phyloP scores from a whole-genome alignment of 164 flowering plant species.

The Aristolochia contorta region DNA sequence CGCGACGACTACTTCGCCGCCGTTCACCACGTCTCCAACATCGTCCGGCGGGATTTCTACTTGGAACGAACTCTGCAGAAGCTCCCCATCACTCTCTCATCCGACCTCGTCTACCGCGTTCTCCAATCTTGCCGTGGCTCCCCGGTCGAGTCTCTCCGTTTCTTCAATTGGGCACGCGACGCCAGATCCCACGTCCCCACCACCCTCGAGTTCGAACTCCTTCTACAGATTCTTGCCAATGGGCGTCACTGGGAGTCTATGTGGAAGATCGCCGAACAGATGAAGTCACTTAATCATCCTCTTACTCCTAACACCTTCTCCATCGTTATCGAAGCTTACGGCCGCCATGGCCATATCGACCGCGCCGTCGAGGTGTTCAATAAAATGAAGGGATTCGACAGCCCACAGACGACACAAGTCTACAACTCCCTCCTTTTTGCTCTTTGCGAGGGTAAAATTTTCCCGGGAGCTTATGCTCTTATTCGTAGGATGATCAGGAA shows the following conservation, averaged over 20 bases:
- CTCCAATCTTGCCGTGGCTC: conserved; percentile 48
- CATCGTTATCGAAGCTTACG: conserved; percentile 57
- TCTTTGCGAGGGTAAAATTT: conserved; percentile 62
- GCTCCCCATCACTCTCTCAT: conserved; percentile 40
- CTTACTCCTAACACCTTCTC: conserved; percentile 45
- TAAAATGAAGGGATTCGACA: conserved; percentile 27
- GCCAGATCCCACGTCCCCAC: conserved; percentile 54
- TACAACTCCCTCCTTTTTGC: conserved; percentile 70
- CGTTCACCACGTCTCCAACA: conserved; percentile 73
- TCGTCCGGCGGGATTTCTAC: conserved; percentile 76
- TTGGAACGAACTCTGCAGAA: conserved; percentile 80
- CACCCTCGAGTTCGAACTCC: conserved; percentile 59
- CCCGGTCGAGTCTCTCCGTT: conserved; percentile 58
- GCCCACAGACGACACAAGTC: conserved; percentile 46
- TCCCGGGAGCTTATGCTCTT: conserved; percentile 83
- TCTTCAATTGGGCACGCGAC: conserved; percentile 84
- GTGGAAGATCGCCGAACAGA: conserved; percentile 67
- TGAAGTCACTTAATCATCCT: conserved; percentile 27
- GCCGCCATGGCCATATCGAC: conserved; percentile 46
- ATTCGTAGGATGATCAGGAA: conserved; percentile 73
- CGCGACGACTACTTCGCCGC: conserved; percentile 83
- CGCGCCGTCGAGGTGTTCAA: conserved; percentile 81
- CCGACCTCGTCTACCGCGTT: conserved; percentile 79
- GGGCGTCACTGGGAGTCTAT: conserved; percentile 54
- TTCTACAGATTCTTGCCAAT: conserved; percentile 50